A percentile compares a stretch with the other conserved stretches of the same genome.
phyloP scores from a whole-genome alignment of 2,329 filamentous ascomycete species.

The Clarireedia homoeocarpa region DNA sequence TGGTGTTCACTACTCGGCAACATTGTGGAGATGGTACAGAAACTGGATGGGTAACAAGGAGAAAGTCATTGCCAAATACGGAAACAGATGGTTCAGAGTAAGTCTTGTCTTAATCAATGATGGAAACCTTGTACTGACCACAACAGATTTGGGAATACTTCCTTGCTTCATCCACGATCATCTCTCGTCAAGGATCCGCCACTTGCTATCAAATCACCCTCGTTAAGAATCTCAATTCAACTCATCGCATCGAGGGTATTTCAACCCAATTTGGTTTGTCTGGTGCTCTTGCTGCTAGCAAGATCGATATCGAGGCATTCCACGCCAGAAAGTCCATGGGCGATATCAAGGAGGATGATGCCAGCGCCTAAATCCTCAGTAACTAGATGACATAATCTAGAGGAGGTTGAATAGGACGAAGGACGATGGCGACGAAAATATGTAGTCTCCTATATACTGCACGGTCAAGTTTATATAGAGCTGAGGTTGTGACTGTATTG shows the following conservation, averaged over 20 bases:
- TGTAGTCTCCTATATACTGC: neutral
- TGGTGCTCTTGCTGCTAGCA: slow-evolving; percentile 45
- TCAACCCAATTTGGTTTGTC: slow-evolving; percentile 55
- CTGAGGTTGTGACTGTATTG: neutral
- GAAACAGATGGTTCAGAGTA: slow-evolving; percentile 89
- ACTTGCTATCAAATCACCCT: slow-evolving; percentile 73
- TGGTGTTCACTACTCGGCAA: slow-evolving; percentile 94
- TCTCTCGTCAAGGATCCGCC: slow-evolving; percentile 65
- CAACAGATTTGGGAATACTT: slow-evolving; percentile 75
- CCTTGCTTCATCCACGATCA: slow-evolving; percentile 68
- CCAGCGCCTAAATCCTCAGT: slow-evolving; percentile 4
- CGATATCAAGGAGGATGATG: neutral
- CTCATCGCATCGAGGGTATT: slow-evolving; percentile 67
- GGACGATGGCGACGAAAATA: neutral
- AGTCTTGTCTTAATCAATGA: slow-evolving; percentile 32
- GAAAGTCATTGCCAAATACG: slow-evolving; percentile 92
- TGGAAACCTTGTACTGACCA: slow-evolving; percentile 11
- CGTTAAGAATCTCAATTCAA: slow-evolving; percentile 79
- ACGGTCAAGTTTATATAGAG: neutral
- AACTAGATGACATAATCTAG: too few relatives aligned
- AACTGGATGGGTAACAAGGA: slow-evolving; percentile 95
- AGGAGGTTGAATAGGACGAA: neutral
- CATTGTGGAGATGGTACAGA: slow-evolving; percentile 95
- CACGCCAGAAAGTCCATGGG: slow-evolving; percentile 1
- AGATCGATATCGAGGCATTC: slow-evolving; percentile 18